Percentiles rank a stretch among this genome's conserved stretches.
Conservation (phyloP, 352 stramenopile genomes). For the Blastocystis hominis region DNA sequence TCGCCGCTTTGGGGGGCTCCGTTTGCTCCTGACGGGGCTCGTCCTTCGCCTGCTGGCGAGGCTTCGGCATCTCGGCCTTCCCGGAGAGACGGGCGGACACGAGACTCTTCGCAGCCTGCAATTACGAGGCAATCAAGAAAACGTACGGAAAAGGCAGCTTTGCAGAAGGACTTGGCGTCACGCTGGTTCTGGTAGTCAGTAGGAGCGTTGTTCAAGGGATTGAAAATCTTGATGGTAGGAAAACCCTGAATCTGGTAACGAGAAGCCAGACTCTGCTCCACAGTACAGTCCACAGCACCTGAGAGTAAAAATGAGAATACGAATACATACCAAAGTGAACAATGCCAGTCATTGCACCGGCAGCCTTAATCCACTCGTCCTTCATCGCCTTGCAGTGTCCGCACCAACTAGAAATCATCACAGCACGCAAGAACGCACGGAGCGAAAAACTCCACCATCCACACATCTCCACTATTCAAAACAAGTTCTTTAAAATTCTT, state of each 20-base stretch:
- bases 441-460: slow-evolving; percentile 58
- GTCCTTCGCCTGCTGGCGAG: background rate
- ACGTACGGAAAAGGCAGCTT: slow-evolving; percentile 47
- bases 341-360: slow-evolving; percentile 53
- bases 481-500: slow-evolving; percentile 53
- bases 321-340: slow-evolving; percentile 35
- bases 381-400: slow-evolving; percentile 58
- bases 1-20: background rate
- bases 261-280: slow-evolving; percentile 25
- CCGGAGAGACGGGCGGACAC: slow-evolving; percentile 43
- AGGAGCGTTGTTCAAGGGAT: background rate
- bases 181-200: slow-evolving; percentile 31
- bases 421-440: slow-evolving; percentile 18
- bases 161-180: slow-evolving; percentile 56
- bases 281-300: slow-evolving; percentile 40
- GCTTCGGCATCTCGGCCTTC: background rate
- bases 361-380: slow-evolving; percentile 58
- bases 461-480: slow-evolving; percentile 51
- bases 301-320: background rate
- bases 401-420: slow-evolving; percentile 53
- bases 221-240: slow-evolving; percentile 54
- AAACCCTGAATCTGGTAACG: slow-evolving; percentile 43
- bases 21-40: background rate
- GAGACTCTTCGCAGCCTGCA: slow-evolving; percentile 30
- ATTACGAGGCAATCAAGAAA: background rate